A percentile compares a stretch with the other conserved stretches of the same genome.
Evolutionary conservation across 2,329 filamentous ascomycete species (phyloP).

Genomic region (Xylariaceae sp.): DNA sequence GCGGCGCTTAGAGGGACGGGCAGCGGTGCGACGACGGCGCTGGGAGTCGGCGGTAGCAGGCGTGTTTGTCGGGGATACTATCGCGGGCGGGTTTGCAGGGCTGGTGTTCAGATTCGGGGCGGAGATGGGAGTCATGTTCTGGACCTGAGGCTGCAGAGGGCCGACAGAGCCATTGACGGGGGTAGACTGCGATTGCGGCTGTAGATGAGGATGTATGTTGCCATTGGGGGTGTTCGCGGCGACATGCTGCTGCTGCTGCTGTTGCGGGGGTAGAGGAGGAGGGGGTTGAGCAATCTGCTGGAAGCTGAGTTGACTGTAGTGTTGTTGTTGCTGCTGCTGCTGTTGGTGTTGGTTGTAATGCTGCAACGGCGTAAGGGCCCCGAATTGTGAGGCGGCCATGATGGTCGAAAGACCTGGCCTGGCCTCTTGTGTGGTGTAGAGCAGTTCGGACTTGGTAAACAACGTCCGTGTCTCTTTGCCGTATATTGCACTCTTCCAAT

Average conservation of each 20-base stretch:
- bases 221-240: not conserved
- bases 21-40: slow-evolving; percentile 16
- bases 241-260: slow-evolving; percentile 15
- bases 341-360: slow-evolving; percentile 31
- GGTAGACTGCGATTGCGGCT: slow-evolving; percentile 12
- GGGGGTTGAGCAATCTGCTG: slow-evolving; percentile 7
- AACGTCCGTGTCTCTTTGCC: too few relatives aligned
- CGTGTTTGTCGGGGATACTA: not conserved
- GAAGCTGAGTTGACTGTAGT: slow-evolving; percentile 19
- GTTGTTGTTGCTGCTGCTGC: slow-evolving; percentile 4
- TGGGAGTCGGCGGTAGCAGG: slow-evolving; percentile 7
- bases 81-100: slow-evolving; percentile 4
- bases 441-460: too few relatives aligned
- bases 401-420: slow-evolving; percentile 17
- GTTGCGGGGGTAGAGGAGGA: slow-evolving; percentile 4
- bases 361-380: slow-evolving; percentile 30
- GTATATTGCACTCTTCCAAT: too few relatives aligned
- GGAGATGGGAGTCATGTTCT: slow-evolving; percentile 13
- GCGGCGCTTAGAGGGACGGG: slow-evolving; percentile 26
- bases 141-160: slow-evolving; percentile 20
- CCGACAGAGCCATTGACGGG: slow-evolving; percentile 8
- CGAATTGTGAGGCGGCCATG: slow-evolving; percentile 36
- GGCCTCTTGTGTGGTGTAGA: not conserved
- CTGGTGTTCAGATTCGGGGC: not conserved
- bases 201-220: slow-evolving; percentile 18